Base-by-base conservation (phyloP, 371 early-diverging fungal genomes). In the Choanephora cucurbitarum region DNA sequence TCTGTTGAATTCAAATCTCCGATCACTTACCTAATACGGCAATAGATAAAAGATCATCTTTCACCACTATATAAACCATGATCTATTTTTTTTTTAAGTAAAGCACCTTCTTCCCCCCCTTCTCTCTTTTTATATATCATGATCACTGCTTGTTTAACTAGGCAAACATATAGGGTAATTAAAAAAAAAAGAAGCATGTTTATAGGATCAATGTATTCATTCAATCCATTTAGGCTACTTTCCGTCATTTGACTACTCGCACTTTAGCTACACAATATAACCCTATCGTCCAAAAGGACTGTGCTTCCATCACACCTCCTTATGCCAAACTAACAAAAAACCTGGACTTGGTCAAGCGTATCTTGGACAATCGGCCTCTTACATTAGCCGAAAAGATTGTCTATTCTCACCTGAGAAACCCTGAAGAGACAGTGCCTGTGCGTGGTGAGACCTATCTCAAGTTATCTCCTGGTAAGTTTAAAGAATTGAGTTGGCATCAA, bases 381-480 rank as follows among this genome's bases (percentile, higher is more conserved):
- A 95, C 96, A 11, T 78, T 96, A 39, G 92, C 96, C 4, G 96
- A 97, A 60, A 97, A 97, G 87, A 88, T 95, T 52, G 84, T 97
- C 19, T 96, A 94, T 61, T 87, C 94, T 47, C 98, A 97, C 75
- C 78, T 96, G 69, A 87, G 90, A 46, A 86, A 95, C 47, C 86
- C 90, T 14, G 80, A 81, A 53, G 83, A 77, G 69, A 87, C 80
- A 9, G 68, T 83, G 8, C 88, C 88, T 15, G 77, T 87, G 13
- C 77, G 87, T 31, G 90, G 89, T 19, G 80, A 86, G 54, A 83
- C 87, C 3, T 89, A 89, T 52, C 64, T 91, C 43, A 85, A 86
- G 64, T 61, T 90, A 48, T 80, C 79, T 17, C 90, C 90, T 58
- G 89, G 86, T 86, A 78, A 70, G 11, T 40, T n/a, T n/a, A n/a